These are phyloP conservation scores for Moesziomyces antarcticus DNA, from an alignment of 1,284 basidiomycete species.

Conservation along the genomic window DNA sequence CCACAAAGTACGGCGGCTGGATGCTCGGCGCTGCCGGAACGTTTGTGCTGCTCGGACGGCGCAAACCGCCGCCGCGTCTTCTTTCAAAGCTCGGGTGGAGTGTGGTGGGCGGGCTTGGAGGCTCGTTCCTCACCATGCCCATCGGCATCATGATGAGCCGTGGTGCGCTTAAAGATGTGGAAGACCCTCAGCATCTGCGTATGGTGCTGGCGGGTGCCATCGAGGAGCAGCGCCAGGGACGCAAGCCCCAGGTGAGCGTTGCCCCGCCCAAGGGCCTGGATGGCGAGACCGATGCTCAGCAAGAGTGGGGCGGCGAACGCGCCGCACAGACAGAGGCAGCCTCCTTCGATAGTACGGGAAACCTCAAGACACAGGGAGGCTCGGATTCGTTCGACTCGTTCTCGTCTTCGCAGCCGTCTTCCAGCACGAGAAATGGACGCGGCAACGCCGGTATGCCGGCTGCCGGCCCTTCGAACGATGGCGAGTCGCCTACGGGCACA, in stretches of 20 bases:
- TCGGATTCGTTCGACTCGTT: slow-evolving; percentile 18
- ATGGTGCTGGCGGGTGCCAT: slow-evolving; percentile 35
- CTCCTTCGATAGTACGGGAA: slow-evolving; percentile 7
- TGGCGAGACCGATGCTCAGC: slow-evolving; percentile 28
- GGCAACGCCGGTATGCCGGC: neutral
- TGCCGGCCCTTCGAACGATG: neutral
- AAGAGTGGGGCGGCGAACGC: slow-evolving; percentile 33
- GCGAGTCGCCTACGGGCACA: slow-evolving; percentile 19
- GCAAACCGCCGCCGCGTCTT: slow-evolving; percentile 27
- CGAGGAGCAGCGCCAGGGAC: slow-evolving; percentile 36
- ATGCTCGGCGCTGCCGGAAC: slow-evolving; percentile 39
- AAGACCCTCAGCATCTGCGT: slow-evolving; percentile 48
- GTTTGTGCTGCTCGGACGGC: slow-evolving; percentile 19
- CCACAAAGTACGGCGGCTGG: slow-evolving; percentile 45
- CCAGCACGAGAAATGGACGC: neutral
- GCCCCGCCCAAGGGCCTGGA: slow-evolving; percentile 32
- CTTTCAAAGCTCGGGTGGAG: slow-evolving; percentile 24
- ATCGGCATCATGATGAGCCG: slow-evolving; percentile 31
- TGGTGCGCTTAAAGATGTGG: slow-evolving; percentile 27
- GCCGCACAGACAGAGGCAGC: slow-evolving; percentile 8
- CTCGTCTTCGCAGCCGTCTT: slow-evolving; percentile 11
- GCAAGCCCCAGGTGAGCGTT: slow-evolving; percentile 28
- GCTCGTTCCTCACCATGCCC: slow-evolving; percentile 39
- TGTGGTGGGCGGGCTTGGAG: slow-evolving; percentile 36
- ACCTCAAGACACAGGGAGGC: neutral